Conservation (phyloP, 176 grass and related monocot species). For the Typha latifolia region DNA sequence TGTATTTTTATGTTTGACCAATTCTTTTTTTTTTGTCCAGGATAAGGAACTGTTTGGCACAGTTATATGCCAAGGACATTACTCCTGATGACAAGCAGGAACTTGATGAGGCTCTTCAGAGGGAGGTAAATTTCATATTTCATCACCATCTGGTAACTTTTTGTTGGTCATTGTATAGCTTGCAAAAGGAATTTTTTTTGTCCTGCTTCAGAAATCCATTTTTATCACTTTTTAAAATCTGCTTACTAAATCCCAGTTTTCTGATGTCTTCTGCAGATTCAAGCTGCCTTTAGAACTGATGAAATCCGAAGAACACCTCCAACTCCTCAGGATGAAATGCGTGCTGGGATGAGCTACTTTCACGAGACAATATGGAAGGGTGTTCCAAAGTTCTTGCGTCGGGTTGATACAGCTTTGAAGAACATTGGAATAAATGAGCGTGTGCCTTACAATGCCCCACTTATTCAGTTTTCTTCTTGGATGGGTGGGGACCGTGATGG, state of each 20-base stretch:
- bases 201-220: neutral
- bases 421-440: conserved; percentile 95
- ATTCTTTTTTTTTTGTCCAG: conserved; percentile 19
- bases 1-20: neutral
- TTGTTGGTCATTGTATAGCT: neutral
- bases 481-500: conserved; percentile 99
- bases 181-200: neutral
- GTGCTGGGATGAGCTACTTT: conserved; percentile 96
- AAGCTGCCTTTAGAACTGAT: conserved; percentile 95
- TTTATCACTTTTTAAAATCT: neutral
- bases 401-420: conserved; percentile 86
- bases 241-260: neutral
- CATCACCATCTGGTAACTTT: neutral
- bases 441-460: conserved; percentile 83
- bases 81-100: conserved; percentile 91
- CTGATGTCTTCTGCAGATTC: conserved; percentile 43
- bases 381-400: conserved; percentile 94
- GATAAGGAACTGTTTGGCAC: conserved; percentile 74
- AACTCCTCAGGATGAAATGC: conserved; percentile 97
- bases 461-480: conserved; percentile 99
- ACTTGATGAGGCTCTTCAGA: conserved; percentile 94
- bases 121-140: conserved; percentile 46
- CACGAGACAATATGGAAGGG: conserved; percentile 98
- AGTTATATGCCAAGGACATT: conserved; percentile 84
- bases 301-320: conserved; percentile 90